A percentile compares a stretch with the other conserved stretches of the same genome.
phyloP scores from a whole-genome alignment of 768 basidiomycete species.

The Serendipita sp. region DNA sequence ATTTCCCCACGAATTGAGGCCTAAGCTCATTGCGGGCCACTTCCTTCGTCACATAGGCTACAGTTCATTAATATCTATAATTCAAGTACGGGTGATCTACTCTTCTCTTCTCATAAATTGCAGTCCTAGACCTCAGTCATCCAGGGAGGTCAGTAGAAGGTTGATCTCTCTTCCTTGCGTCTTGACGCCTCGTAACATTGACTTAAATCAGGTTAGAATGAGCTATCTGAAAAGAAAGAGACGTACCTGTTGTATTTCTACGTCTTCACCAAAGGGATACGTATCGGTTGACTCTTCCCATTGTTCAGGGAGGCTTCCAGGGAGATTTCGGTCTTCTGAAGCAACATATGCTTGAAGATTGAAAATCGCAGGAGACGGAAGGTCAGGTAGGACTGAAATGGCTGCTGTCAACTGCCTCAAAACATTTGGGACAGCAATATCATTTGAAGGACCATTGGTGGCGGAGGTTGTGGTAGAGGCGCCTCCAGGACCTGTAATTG shows the following conservation, averaged over 20 bases:
- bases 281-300: background rate
- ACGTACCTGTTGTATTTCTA: background rate
- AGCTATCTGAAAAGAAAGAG: background rate
- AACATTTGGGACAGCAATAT: slow-evolving; percentile 4
- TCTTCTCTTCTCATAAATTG: background rate
- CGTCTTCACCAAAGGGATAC: background rate
- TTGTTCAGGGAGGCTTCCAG: background rate
- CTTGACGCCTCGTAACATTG: background rate
- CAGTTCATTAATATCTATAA: too few species aligned
- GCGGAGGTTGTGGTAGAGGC: background rate
- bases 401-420: background rate
- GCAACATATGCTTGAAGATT: background rate
- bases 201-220: background rate
- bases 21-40: background rate
- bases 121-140: background rate
- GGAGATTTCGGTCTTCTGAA: background rate
- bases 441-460: background rate
- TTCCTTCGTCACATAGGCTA: background rate
- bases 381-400: background rate
- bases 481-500: background rate
- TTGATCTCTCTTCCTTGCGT: background rate
- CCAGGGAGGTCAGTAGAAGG: background rate
- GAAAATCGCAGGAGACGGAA: background rate
- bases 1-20: background rate
- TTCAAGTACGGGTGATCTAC: too few species aligned